A percentile compares a stretch with the other conserved stretches of the same genome.
Evolutionary conservation across 371 early-diverging fungal species (phyloP).

Genomic region (Mucor lusitanicus): DNA sequence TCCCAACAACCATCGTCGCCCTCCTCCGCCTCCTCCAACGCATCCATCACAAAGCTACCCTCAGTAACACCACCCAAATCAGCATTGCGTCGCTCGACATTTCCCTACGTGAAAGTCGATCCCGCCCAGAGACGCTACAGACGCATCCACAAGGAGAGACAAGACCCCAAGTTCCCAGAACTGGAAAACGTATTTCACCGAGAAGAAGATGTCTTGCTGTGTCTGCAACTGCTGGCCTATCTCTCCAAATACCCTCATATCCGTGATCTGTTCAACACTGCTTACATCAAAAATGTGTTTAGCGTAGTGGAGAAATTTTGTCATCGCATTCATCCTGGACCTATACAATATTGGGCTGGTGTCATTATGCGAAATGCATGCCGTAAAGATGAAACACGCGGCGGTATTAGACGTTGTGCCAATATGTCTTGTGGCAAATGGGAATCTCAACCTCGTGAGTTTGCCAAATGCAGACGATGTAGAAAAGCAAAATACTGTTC

Average conservation of each 20-base stretch:
- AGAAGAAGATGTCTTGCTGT: slow-evolving; percentile 83
- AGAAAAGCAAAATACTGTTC: slow-evolving; percentile 82
- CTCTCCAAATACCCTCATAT: slow-evolving; percentile 83
- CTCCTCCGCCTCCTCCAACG: neutral
- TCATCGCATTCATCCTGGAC: slow-evolving; percentile 59
- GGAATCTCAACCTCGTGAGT: slow-evolving; percentile 73
- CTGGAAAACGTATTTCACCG: slow-evolving; percentile 65
- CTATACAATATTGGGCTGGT: slow-evolving; percentile 78
- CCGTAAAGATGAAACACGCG: slow-evolving; percentile 71
- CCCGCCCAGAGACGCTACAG: slow-evolving; percentile 34
- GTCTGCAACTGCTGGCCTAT: slow-evolving; percentile 84
- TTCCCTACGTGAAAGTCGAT: slow-evolving; percentile 40
- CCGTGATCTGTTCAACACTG: slow-evolving; percentile 67
- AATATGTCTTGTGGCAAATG: slow-evolving; percentile 74
- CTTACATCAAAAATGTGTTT: slow-evolving; percentile 67
- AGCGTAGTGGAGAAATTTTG: slow-evolving; percentile 77
- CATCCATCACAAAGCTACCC: neutral
- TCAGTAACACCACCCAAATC: neutral
- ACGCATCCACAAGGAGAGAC: slow-evolving; percentile 29
- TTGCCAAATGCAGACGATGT: slow-evolving; percentile 81
- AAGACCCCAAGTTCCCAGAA: slow-evolving; percentile 18
- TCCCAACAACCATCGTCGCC: no score
- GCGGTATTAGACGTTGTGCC: slow-evolving; percentile 74
- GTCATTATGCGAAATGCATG: slow-evolving; percentile 83
- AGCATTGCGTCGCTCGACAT: slow-evolving; percentile 35